A percentile compares a stretch with the other conserved stretches of the same genome.
phyloP scores from a whole-genome alignment of 345 rosid genomes.

The Brassica incana region DNA sequence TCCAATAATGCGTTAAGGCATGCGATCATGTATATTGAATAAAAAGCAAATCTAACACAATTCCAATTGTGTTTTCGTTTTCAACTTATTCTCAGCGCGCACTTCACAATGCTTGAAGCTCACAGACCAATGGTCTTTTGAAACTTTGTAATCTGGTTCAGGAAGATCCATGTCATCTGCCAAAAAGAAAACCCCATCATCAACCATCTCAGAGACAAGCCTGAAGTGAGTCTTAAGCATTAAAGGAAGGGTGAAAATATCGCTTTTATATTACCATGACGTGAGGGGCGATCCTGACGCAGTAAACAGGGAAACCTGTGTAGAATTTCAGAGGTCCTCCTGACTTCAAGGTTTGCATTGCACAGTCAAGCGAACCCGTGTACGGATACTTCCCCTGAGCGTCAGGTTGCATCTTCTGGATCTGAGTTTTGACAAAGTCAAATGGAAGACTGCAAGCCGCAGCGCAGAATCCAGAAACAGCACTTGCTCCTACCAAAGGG shows the following conservation, averaged over 20 bases:
- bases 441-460: slow-evolving; percentile 96
- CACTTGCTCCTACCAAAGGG: slow-evolving; percentile 74
- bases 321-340: slow-evolving; percentile 94
- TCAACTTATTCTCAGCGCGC: slow-evolving; percentile 24
- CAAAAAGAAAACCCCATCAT: neutral
- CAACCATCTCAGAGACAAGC: neutral
- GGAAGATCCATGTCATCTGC: slow-evolving; percentile 99
- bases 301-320: slow-evolving; percentile 96
- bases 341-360: slow-evolving; percentile 68
- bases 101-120: slow-evolving; percentile 11
- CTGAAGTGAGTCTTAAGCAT: neutral
- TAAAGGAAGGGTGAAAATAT: no score
- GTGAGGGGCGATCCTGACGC: slow-evolving; percentile 95
- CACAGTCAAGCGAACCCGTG: slow-evolving; percentile 91
- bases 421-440: slow-evolving; percentile 93
- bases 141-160: slow-evolving; percentile 78
- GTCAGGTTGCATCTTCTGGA: slow-evolving; percentile 99
- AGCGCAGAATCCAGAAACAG: slow-evolving; percentile 89
- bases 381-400: slow-evolving; percentile 89
- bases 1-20: slow-evolving; percentile 13
- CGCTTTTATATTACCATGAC: slow-evolving; percentile 74
- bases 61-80: slow-evolving; percentile 29
- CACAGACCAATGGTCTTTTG: slow-evolving; percentile 58
- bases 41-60: slow-evolving; percentile 37
- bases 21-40: slow-evolving; percentile 22